These are phyloP conservation scores for Cytospora leucostoma DNA, from an alignment of 2,329 filamentous ascomycete genomes.

Conservation along the genomic window DNA sequence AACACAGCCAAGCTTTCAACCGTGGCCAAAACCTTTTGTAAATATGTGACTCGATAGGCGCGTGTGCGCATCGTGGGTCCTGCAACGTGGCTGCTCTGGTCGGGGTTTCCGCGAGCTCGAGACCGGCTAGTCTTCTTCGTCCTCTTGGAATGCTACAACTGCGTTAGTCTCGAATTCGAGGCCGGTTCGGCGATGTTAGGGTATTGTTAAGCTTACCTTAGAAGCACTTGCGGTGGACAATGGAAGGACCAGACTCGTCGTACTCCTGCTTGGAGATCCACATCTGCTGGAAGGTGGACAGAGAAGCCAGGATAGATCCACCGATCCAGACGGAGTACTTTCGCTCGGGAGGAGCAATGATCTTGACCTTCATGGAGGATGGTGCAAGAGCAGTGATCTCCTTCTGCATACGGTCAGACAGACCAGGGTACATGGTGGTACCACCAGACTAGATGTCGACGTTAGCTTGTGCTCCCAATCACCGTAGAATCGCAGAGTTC, in stretches of 20 bases:
- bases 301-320: constrained; percentile 99
- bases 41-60: constrained; percentile 56
- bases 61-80: constrained; percentile 49
- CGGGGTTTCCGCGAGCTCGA: constrained; percentile 45
- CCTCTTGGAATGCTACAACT: constrained; percentile 28
- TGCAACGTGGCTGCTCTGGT: constrained; percentile 48
- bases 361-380: constrained; percentile 99
- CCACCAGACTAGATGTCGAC: constrained; percentile 79
- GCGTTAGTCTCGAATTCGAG: background rate
- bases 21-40: constrained; percentile 60
- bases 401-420: constrained; percentile 99
- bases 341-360: constrained; percentile 99
- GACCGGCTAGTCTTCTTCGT: constrained; percentile 32
- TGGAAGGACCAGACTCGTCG: constrained; percentile 99
- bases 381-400: constrained; percentile 99
- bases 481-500: constrained; percentile 8
- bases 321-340: constrained; percentile 99
- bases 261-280: constrained; percentile 99
- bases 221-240: constrained; percentile 99
- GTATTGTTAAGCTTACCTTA: constrained; percentile 63
- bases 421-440: constrained; percentile 99
- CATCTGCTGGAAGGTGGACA: constrained; percentile 99
- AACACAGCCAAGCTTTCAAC: constrained; percentile 54
- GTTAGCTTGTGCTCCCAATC: constrained; percentile 36
- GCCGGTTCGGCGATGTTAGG: too few species aligned